Evolutionary conservation across 345 rosid species (phyloP).

Genomic region (Kandelia obovata): DNA sequence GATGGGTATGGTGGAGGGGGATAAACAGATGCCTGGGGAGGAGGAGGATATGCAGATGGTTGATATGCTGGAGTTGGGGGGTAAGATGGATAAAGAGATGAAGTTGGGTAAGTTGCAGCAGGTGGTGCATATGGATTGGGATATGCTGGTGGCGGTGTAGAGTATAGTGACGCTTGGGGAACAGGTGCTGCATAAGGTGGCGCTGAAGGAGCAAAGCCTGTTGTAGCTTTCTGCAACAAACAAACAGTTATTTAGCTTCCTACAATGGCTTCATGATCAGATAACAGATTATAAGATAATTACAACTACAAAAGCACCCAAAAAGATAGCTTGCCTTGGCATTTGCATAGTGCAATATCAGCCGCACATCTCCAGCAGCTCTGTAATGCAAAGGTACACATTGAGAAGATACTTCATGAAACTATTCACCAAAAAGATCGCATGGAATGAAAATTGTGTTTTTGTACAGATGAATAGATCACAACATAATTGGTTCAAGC

Average conservation of each 20-base stretch:
- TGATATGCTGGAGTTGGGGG: slow-evolving; percentile 30
- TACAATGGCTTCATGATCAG: background rate
- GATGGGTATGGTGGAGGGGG: slow-evolving; percentile 27
- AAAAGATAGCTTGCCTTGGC: slow-evolving; percentile 48
- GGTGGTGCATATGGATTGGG: slow-evolving; percentile 24
- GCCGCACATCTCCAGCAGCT: slow-evolving; percentile 71
- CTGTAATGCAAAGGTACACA: slow-evolving; percentile 35
- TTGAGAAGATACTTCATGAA: background rate
- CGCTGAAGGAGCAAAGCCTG: slow-evolving; percentile 38
- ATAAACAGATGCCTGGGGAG: slow-evolving; percentile 10
- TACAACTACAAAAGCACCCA: background rate
- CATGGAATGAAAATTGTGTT: too few species aligned
- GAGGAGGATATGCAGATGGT: slow-evolving; percentile 31
- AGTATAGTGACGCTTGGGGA: slow-evolving; percentile 31
- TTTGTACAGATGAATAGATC: too few species aligned
- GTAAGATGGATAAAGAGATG: slow-evolving; percentile 28
- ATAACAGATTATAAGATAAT: background rate
- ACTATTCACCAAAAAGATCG: background rate
- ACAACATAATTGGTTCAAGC: too few species aligned
- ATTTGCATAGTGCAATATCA: slow-evolving; percentile 61
- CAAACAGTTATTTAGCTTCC: slow-evolving; percentile 1
- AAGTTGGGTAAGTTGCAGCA: slow-evolving; percentile 11
- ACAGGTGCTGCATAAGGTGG: slow-evolving; percentile 34
- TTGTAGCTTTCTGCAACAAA: slow-evolving; percentile 44
- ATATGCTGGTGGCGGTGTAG: slow-evolving; percentile 28